Evolutionary conservation across 805 yeast genomes (phyloP).

Genomic region (Candida boleticola): DNA sequence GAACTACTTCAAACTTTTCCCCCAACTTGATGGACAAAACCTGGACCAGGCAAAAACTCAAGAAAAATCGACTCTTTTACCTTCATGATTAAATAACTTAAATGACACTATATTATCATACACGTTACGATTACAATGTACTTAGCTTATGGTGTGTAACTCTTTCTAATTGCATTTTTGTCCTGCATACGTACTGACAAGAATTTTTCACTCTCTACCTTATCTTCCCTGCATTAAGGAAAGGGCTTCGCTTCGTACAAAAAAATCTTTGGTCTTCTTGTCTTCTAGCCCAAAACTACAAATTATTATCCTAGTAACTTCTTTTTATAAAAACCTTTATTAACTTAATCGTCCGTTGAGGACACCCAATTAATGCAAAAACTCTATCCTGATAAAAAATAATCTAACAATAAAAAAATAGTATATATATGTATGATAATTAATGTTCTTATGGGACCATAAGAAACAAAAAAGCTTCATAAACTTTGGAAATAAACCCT

Average conservation of each 20-base stretch:
- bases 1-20: constrained; percentile 8
- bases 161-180: no score
- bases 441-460: no score
- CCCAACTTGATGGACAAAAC: neutral
- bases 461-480: constrained; percentile 10
- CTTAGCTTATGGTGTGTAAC: no score
- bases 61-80: neutral
- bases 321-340: constrained; percentile 3
- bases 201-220: no score
- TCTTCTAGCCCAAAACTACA: no score
- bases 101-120: no score
- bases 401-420: constrained; percentile 19
- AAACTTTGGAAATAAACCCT: constrained; percentile 11
- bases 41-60: neutral
- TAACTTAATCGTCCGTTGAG: constrained; percentile 48
- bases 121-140: no score
- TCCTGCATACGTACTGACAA: no score
- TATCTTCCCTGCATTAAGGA: no score
- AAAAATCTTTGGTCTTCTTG: no score
- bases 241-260: no score
- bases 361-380: constrained; percentile 48
- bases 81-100: neutral
- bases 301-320: no score
- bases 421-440: constrained; percentile 3
- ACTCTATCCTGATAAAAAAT: constrained; percentile 31